Conservation (phyloP, 2,329 filamentous ascomycete genomes). For the Aspergillus persii region DNA sequence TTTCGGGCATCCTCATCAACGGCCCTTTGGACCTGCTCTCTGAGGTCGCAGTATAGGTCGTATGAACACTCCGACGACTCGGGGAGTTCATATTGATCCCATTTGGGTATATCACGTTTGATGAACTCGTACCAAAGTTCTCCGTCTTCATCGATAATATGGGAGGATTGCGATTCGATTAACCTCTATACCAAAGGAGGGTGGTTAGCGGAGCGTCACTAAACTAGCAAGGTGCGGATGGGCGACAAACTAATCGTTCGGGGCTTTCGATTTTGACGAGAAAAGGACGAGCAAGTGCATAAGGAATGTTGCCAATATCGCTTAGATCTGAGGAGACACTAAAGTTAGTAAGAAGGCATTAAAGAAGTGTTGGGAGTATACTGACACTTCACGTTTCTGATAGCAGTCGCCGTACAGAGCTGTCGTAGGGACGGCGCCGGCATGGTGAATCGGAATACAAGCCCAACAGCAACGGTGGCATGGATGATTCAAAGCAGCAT, state of each 20-base stretch:
- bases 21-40: slow-evolving; percentile 56
- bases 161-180: slow-evolving; percentile 73
- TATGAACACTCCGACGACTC: slow-evolving; percentile 70
- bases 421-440: slow-evolving; percentile 35
- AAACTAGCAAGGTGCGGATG: not conserved
- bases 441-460: slow-evolving; percentile 24
- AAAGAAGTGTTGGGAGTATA: not conserved
- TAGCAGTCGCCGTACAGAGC: slow-evolving; percentile 35
- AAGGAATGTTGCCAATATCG: slow-evolving; percentile 71
- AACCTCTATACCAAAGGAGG: slow-evolving; percentile 37
- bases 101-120: slow-evolving; percentile 69
- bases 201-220: slow-evolving; percentile 4
- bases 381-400: slow-evolving; percentile 39
- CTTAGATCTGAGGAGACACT: slow-evolving; percentile 50
- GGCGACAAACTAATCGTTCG: slow-evolving; percentile 62
- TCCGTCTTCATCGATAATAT: slow-evolving; percentile 66
- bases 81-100: slow-evolving; percentile 64
- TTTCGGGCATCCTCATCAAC: slow-evolving; percentile 58
- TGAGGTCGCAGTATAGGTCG: slow-evolving; percentile 71
- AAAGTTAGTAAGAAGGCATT: not conserved
- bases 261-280: slow-evolving; percentile 71
- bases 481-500: slow-evolving; percentile 11
- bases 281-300: slow-evolving; percentile 63
- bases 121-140: slow-evolving; percentile 82
- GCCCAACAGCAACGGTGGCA: slow-evolving; percentile 17